phyloP scores from a whole-genome alignment of 2,329 filamentous ascomycete species.

The Pseudogymnoascus destructans region DNA sequence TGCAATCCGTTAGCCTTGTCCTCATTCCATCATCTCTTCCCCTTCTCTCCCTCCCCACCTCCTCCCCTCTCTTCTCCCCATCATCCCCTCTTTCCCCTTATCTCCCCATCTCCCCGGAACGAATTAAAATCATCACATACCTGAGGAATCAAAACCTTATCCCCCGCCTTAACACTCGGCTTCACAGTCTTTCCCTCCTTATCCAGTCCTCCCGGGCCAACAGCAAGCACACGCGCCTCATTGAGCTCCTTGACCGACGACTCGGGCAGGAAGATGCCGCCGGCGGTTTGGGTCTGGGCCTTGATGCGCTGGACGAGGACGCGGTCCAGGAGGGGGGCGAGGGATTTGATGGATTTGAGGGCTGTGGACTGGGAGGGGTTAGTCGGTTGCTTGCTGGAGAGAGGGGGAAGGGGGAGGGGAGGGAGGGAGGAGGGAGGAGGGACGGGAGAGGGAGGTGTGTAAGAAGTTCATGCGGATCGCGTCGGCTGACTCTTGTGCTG shows the following conservation, averaged over 20 bases:
- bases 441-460: neutral
- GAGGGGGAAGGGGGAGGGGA: neutral
- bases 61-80: neutral
- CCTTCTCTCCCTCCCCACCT: constrained; percentile 13
- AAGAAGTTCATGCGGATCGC: neutral
- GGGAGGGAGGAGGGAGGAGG: neutral
- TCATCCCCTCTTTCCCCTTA: too few species aligned
- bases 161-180: constrained; percentile 70
- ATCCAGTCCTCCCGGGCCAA: constrained; percentile 79
- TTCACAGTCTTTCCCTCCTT: constrained; percentile 79
- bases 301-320: constrained; percentile 97
- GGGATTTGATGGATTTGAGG: constrained; percentile 88
- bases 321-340: constrained; percentile 92
- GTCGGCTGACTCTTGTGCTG: neutral
- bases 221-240: constrained; percentile 90
- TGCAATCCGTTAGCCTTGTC: constrained; percentile 30
- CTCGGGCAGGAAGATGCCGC: constrained; percentile 96
- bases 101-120: neutral
- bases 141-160: constrained; percentile 92
- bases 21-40: too few species aligned
- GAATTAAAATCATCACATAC: constrained; percentile 35
- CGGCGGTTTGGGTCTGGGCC: constrained; percentile 90
- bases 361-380: constrained; percentile 43
- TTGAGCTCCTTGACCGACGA: constrained; percentile 96
- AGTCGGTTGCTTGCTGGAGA: neutral